Evolutionary conservation across 2,329 filamentous ascomycete species (phyloP).

Genomic region (Aspergillus sergii): DNA sequence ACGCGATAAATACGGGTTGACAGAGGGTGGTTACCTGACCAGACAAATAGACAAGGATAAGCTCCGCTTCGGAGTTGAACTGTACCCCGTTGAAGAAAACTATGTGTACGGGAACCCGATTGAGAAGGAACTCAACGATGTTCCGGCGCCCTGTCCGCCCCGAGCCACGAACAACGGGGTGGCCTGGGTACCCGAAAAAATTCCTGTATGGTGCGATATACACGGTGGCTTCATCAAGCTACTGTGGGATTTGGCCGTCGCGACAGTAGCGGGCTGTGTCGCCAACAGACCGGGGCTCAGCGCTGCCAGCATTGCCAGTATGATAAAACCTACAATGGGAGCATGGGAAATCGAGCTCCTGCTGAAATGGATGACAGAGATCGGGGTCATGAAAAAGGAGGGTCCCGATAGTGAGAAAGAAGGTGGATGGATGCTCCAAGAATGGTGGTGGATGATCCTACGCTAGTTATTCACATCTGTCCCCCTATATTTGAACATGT

Average conservation of each 20-base stretch:
- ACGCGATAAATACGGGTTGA: slow-evolving; percentile 49
- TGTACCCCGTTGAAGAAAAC: slow-evolving; percentile 33
- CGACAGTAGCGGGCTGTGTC: slow-evolving; percentile 46
- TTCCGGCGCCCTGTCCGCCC: slow-evolving; percentile 31
- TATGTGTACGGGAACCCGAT: slow-evolving; percentile 48
- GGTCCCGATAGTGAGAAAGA: slow-evolving; percentile 12
- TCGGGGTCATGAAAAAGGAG: slow-evolving; percentile 22
- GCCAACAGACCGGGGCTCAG: slow-evolving; percentile 45
- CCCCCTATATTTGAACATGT: not conserved
- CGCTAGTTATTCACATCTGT: not conserved
- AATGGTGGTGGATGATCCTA: slow-evolving; percentile 47
- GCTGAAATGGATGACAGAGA: slow-evolving; percentile 43
- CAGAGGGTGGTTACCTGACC: slow-evolving; percentile 50
- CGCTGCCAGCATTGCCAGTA: slow-evolving; percentile 36
- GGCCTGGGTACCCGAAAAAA: slow-evolving; percentile 26
- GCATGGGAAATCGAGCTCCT: slow-evolving; percentile 47
- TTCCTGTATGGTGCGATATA: slow-evolving; percentile 54
- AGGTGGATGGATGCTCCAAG: slow-evolving; percentile 35
- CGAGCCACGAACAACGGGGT: slow-evolving; percentile 1
- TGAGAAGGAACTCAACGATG: slow-evolving; percentile 16
- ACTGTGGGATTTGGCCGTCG: slow-evolving; percentile 48
- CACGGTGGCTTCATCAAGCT: slow-evolving; percentile 39
- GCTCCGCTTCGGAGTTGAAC: slow-evolving; percentile 46
- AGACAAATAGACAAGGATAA: slow-evolving; percentile 48
- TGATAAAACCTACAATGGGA: slow-evolving; percentile 42